These are phyloP conservation scores for Solanum etuberosum DNA, from an alignment of 257 asterid genomes.

Conservation along the genomic window DNA sequence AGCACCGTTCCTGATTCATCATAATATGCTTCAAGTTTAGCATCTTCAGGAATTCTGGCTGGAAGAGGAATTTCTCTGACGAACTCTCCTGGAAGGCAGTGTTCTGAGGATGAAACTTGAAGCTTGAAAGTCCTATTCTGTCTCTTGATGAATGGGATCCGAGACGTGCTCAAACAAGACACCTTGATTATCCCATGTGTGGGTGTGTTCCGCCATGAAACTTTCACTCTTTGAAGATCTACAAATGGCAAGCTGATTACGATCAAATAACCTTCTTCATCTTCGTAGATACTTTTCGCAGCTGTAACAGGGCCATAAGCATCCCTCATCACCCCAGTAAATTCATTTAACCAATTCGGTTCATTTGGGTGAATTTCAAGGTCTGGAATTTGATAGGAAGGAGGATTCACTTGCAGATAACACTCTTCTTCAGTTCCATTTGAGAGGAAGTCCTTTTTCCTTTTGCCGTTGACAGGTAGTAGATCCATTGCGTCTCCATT, in stretches of 20 bases:
- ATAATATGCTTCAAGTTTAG: slow-evolving; percentile 71
- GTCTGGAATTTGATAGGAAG: slow-evolving; percentile 24
- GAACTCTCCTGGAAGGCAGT: slow-evolving; percentile 89
- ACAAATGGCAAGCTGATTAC: slow-evolving; percentile 52
- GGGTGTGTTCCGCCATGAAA: slow-evolving; percentile 62
- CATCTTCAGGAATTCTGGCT: slow-evolving; percentile 86
- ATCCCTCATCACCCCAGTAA: slow-evolving; percentile 45
- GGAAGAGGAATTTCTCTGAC: slow-evolving; percentile 71
- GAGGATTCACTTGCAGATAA: slow-evolving; percentile 19
- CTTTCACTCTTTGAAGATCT: slow-evolving; percentile 58
- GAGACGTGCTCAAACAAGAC: slow-evolving; percentile 59
- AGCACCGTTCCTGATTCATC: slow-evolving; percentile 75
- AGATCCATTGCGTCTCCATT: slow-evolving; percentile 38
- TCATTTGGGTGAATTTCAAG: slow-evolving; percentile 34
- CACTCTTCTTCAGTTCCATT: slow-evolving; percentile 40
- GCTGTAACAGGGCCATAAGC: slow-evolving; percentile 64
- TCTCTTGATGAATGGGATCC: slow-evolving; percentile 60
- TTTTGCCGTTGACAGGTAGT: slow-evolving; percentile 38
- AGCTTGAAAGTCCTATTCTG: slow-evolving; percentile 76
- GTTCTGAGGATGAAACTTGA: slow-evolving; percentile 54
- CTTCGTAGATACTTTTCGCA: slow-evolving; percentile 63
- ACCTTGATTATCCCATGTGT: slow-evolving; percentile 73
- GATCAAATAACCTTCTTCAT: slow-evolving; percentile 58
- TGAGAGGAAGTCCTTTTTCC: slow-evolving; percentile 42
- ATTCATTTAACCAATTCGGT: slow-evolving; percentile 52